Evolutionary conservation across 1,284 basidiomycete genomes (phyloP).

Genomic region (Ceratobasidium sp.): DNA sequence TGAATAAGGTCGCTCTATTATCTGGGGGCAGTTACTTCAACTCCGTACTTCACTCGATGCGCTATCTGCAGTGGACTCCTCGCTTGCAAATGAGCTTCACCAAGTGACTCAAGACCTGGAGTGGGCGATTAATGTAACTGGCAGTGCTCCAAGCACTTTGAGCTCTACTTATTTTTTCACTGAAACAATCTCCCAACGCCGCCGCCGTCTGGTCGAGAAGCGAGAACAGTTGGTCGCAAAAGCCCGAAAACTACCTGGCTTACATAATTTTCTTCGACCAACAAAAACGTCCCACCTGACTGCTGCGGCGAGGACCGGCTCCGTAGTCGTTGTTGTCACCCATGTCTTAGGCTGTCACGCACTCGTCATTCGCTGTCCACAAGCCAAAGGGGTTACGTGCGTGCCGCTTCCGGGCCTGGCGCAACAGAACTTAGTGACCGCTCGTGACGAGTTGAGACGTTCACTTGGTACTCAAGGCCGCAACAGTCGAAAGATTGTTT

Average conservation of each 20-base stretch:
- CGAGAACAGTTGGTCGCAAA: background rate
- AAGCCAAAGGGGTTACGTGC: background rate
- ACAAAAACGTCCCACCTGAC: background rate
- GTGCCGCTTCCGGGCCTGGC: background rate
- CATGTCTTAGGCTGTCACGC: background rate
- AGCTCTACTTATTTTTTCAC: background rate
- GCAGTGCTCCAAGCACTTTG: slow-evolving; percentile 41
- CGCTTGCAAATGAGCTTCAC: background rate
- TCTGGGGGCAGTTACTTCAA: slow-evolving; percentile 56
- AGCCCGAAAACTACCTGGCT: background rate
- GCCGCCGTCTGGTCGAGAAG: background rate
- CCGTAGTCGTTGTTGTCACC: background rate
- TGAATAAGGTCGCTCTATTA: slow-evolving; percentile 54
- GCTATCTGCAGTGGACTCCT: slow-evolving; percentile 42
- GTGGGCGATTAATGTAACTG: slow-evolving; percentile 44
- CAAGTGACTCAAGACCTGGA: slow-evolving; percentile 46
- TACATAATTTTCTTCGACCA: background rate
- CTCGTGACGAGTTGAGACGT: background rate
- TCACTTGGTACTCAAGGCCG: background rate
- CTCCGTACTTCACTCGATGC: slow-evolving; percentile 56
- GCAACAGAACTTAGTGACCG: background rate
- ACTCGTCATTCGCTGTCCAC: background rate
- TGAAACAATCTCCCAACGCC: background rate
- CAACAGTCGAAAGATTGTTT: background rate
- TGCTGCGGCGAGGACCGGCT: background rate